phyloP scores from a whole-genome alignment of 2,329 filamentous ascomycete species.

The Microsporum audouinii region DNA sequence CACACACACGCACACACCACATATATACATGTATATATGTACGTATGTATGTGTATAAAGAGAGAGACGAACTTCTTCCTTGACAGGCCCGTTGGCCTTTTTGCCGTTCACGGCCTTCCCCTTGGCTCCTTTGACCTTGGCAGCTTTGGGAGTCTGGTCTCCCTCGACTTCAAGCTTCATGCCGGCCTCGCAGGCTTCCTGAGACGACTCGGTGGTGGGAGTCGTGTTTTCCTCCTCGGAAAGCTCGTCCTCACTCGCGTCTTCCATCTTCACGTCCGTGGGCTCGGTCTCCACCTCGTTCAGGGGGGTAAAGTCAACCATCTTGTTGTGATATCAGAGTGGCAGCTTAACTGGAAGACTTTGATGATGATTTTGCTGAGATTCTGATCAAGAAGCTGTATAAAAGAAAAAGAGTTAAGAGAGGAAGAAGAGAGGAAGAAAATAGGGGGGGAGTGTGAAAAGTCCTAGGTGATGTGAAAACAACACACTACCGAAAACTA shows the following conservation, averaged over 20 bases:
- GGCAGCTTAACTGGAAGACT: background rate
- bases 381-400: background rate
- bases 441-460: background rate
- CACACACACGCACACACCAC: too few relatives aligned
- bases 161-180: background rate
- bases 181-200: background rate
- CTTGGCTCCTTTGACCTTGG: background rate
- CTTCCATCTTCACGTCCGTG: constrained; percentile 2
- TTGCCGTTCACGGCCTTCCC: background rate
- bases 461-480: background rate
- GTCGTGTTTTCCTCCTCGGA: background rate
- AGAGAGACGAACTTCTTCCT: background rate
- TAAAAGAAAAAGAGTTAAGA: background rate
- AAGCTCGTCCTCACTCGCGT: background rate
- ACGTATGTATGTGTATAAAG: background rate
- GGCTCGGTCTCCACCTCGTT: constrained; percentile 9
- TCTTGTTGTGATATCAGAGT: background rate
- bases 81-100: background rate
- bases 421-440: background rate
- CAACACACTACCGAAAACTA: background rate
- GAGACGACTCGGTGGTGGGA: background rate
- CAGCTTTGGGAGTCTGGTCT: background rate
- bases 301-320: constrained; percentile 10
- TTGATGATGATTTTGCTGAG: background rate
- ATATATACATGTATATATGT: background rate